Base-by-base conservation (phyloP, 768 basidiomycete genomes). In the Trichaptum fuscoviolaceum region DNA sequence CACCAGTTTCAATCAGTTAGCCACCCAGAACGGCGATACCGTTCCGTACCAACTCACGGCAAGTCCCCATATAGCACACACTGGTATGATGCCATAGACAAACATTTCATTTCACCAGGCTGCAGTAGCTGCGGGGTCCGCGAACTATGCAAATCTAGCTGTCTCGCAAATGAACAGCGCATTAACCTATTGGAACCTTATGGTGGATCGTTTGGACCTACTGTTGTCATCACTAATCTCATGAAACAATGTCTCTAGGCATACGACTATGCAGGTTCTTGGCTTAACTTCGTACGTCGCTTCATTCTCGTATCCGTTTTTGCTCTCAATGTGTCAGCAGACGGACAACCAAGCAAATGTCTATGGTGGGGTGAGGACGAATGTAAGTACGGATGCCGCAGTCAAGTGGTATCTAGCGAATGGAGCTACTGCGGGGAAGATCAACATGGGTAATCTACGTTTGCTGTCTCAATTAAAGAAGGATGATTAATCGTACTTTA, bases 181-280 rank as follows among this genome's bases (percentile, higher is more conserved):
- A 7, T 73, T 95, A 63, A 83, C 80, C 60, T 91, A 86, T 78
- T 93, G 91, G 91, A 92, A 94, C 72, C 74, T 94, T 64, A 93
- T 94, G 92, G 90, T 86, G 59, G 23, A 5, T 24, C 24, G 15
- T 20, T 18, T 61, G 25, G 3, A n/a, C n/a, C n/a, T n/a, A 61
- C 57, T 24, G 9, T 42, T 6, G 34, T 36, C 7, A 1, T 23
- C 27, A 30, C 9, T 52, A 24, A 64, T 63, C 7, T 70, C 27
- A 26, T 64, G 63, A 62, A 52, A n/a, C n/a, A 18, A 57, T 35
- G 5, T 58, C 20, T 57, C 20, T 68, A 89, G 88, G 86, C 86
- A 18, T 90, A 90, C 68, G 89, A 92, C 73, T 92, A 91, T 73
- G 84, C 90, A 58, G 91, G 91, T 1, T 87, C 89, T 0, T 95